Evolutionary conservation across 108 stramenopile species (phyloP), one percentile per base, ranked within the genome.

Genomic region (Aurantiochytrium sp.): DNA sequence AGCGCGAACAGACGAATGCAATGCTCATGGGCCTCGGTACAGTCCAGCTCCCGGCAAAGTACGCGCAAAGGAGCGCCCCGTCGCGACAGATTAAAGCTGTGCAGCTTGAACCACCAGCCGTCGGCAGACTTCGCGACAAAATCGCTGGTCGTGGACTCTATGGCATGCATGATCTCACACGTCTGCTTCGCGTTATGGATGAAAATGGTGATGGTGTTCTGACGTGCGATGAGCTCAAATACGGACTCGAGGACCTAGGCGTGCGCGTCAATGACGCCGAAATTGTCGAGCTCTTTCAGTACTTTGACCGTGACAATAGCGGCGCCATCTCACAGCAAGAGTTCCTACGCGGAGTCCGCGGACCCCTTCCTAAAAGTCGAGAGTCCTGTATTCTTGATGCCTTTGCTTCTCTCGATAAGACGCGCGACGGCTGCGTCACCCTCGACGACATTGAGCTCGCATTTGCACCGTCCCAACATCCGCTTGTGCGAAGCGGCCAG

Each of bases 371-470:
- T 3, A 83, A 83, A 53, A 3, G 14, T 12, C 3, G 76, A 6
- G 49, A 83, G n/a, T 1, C n/a, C 6, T n/a, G n/a, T 12, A 35
- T 83, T 35, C 4, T n/a, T 6, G 51, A 53, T 2, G 76, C 4
- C 3, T 83, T 83, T 4, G 76, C 45, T 12, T 25, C n/a, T 2
- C 23, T 83, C 10, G 76, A 83, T 18, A 8, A 83, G 18, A 83
- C 76, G 19, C 76, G 51, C 51, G 76, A 53, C n/a, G 76, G 51
- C n/a, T 83, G 76, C 49, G 76, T 83, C 51, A 83, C 76, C 10
- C 76, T 83, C 49, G 76, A 83, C 18, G 76, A 83, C 12, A n/a
- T 83, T n/a, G 76, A 83, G 28, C 25, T 83, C n/a, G 76, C 51
- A 12, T 83, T 45, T 23, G 76, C 44, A 45, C 43, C 76, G 1